Evolutionary conservation across 2,329 filamentous ascomycete genomes (phyloP), one percentile per base, ranked within the genome.

Genomic region (Dendryphion nanum): DNA sequence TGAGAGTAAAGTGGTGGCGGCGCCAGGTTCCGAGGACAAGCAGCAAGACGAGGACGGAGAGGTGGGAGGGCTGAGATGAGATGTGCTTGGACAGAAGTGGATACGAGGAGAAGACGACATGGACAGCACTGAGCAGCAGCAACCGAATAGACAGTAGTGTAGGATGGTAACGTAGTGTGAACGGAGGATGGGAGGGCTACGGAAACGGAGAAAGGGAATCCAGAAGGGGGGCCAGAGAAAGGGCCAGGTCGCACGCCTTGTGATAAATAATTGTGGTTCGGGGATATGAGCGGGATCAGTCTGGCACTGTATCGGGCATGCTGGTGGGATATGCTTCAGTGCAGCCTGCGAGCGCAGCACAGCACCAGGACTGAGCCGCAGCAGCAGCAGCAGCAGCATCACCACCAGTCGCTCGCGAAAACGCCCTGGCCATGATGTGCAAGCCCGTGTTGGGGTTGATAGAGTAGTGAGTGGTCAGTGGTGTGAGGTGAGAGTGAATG

Each of bases 51-150:
- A 16, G 15, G 10, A 5, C 15, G 18, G 17, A 17, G 29, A 6
- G 13, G 10, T 8, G 21, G 30, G 7, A 31, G 31, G 24, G 37
- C 37, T 40, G 37, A 40, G n/a, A 18, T 40, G 30, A 34, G 31
- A 40, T 34, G 16, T 28, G 34, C 31, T 34, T 19, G 31, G 37
- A 28, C n/a, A 35, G 24, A n/a, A 16, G 15, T 8, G 12, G 16
- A 23, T 32, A 18, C 18, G 13, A 23, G 12, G 6, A 16, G 15
- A 4, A 19, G n/a, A 5, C 24, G 28, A 24, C 28, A 21, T 31
- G 18, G 17, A 32, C n/a, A n/a, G n/a, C n/a, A n/a, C n/a, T n/a
- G n/a, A n/a, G n/a, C n/a, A n/a, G n/a, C n/a, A n/a, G n/a, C n/a
- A n/a, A n/a, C n/a, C n/a, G n/a, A n/a, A n/a, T 21, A 14, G 23